Percentiles rank a stretch among this genome's conserved stretches.
These are phyloP conservation scores for Nakazawaea wyomingensis DNA, from an alignment of 805 yeast genomes.

Conservation along the genomic window DNA sequence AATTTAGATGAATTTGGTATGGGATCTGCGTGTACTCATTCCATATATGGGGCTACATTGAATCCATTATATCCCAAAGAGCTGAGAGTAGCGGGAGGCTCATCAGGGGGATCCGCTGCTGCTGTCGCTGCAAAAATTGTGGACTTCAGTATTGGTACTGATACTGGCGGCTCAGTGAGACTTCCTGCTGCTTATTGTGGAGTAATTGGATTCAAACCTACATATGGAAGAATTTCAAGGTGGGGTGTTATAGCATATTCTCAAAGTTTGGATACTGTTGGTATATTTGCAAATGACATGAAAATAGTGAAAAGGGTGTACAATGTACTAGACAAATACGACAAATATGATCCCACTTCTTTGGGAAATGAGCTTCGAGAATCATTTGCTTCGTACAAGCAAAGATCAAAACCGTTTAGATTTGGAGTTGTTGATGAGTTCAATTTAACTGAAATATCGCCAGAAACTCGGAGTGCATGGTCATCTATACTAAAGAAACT, in stretches of 20 bases:
- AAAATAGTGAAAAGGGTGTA: constrained; percentile 44
- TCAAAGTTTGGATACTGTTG: constrained; percentile 92
- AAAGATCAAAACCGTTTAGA: constrained; percentile 14
- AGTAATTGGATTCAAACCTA: constrained; percentile 83
- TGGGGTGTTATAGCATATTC: constrained; percentile 93
- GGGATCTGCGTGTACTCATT: constrained; percentile 72
- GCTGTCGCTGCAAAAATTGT: constrained; percentile 71
- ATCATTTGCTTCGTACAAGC: too few species aligned
- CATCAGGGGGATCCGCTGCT: constrained; percentile 95
- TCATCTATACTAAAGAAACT: constrained; percentile 37
- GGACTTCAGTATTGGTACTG: constrained; percentile 85
- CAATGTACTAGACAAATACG: constrained; percentile 51
- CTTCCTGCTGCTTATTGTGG: constrained; percentile 88
- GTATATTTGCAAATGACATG: constrained; percentile 58
- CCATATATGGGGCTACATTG: constrained; percentile 49
- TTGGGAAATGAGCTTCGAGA: constrained; percentile 33
- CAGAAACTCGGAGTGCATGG: constrained; percentile 44
- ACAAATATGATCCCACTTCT: constrained; percentile 77
- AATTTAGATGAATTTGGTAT: constrained; percentile 97
- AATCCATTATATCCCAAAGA: constrained; percentile 39
- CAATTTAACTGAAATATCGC: constrained; percentile 47
- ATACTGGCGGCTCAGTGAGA: constrained; percentile 95
- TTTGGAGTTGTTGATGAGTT: constrained; percentile 77
- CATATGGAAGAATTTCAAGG: constrained; percentile 87
- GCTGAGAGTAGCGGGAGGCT: constrained; percentile 70